phyloP scores from a whole-genome alignment of 208 protist species.

The Trypanosoma avium region DNA sequence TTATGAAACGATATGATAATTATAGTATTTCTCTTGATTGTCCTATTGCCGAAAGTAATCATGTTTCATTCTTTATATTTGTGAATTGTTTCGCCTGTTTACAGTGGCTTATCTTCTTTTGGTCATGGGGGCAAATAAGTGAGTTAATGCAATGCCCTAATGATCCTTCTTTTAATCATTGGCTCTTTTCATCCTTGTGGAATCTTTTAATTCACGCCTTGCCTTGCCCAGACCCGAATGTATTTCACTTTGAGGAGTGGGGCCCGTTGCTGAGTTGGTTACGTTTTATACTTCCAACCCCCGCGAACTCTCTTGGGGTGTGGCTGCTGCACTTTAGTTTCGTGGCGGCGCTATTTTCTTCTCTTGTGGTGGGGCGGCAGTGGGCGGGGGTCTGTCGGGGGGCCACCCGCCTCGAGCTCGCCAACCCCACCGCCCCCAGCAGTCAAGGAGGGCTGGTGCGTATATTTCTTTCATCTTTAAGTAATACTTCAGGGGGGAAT shows the following conservation, averaged over 20 bases:
- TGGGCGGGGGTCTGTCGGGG: conserved; percentile 44
- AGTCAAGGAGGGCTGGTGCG: conserved; percentile 56
- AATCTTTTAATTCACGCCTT: conserved; percentile 53
- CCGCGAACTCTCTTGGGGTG: conserved; percentile 41
- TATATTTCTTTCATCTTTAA: conserved; percentile 43
- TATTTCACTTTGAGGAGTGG: too few species aligned
- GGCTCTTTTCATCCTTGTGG: conserved; percentile 14
- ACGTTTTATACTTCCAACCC: conserved; percentile 46
- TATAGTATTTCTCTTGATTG: conserved; percentile 70
- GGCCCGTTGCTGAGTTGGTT: conserved; percentile 7
- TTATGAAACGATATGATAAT: conserved; percentile 71
- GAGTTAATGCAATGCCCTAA: conserved; percentile 19
- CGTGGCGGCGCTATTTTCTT: conserved; percentile 22
- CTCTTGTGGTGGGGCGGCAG: conserved; percentile 38
- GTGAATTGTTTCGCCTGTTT: conserved; percentile 47
- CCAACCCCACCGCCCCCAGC: conserved; percentile 70
- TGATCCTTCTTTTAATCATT: conserved; percentile 8
- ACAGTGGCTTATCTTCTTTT: conserved; percentile 50
- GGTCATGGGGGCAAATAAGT: conserved; percentile 44
- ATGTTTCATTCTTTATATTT: conserved; percentile 54
- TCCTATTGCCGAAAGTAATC: conserved; percentile 66
- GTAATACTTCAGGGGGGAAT: too few species aligned
- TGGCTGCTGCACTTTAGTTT: conserved; percentile 67
- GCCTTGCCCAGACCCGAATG: conserved; percentile 55
- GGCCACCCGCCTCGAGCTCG: conserved; percentile 64